Conservation (phyloP, 768 basidiomycete species). For the Strobilomyces echinocephalus region DNA sequence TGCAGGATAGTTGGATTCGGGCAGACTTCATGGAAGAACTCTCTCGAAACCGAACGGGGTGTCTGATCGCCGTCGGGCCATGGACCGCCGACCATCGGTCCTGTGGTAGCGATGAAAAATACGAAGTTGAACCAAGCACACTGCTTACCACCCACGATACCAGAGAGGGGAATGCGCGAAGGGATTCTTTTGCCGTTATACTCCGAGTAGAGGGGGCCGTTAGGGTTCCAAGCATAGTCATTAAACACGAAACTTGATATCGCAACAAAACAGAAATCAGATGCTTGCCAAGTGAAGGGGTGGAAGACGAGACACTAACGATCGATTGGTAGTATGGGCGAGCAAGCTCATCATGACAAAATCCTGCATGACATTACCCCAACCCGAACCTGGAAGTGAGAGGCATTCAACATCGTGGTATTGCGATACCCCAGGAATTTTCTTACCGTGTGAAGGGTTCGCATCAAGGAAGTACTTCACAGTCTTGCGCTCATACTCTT, state of each 20-base stretch:
- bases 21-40: conserved; percentile 40
- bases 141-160: conserved; percentile 34
- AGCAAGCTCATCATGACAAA: conserved; percentile 34
- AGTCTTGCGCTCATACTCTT: conserved; percentile 30
- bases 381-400: conserved; percentile 31
- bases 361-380: conserved; percentile 42
- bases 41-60: conserved; percentile 34
- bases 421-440: neutral
- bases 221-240: conserved; percentile 39
- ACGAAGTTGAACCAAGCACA: neutral
- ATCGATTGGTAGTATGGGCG: conserved; percentile 32
- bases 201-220: conserved; percentile 34
- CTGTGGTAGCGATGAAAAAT: conserved; percentile 17
- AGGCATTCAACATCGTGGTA: neutral
- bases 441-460: conserved; percentile 41
- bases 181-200: conserved; percentile 36
- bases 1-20: conserved; percentile 33
- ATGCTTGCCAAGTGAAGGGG: neutral
- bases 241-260: conserved; percentile 38
- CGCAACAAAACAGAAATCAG: conserved; percentile 4
- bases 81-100: conserved; percentile 39
- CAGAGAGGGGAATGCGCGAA: conserved; percentile 38
- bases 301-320: conserved; percentile 23
- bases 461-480: conserved; percentile 44
- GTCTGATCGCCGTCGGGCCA: conserved; percentile 32